phyloP scores from a whole-genome alignment of 169 alveolate genomes.

The Sarcocystis neurona region DNA sequence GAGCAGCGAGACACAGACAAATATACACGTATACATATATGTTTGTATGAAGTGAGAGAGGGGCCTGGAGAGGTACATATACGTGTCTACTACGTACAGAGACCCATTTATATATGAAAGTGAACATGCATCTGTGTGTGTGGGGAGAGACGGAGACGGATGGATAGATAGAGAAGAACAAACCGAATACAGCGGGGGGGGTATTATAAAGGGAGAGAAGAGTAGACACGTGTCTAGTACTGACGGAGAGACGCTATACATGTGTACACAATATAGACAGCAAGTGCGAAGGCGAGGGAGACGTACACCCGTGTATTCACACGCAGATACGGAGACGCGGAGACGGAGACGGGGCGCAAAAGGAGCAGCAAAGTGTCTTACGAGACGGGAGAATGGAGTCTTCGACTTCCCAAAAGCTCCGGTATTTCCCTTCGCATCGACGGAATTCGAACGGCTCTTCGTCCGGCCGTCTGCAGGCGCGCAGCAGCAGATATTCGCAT shows the following conservation, averaged over 20 bases:
- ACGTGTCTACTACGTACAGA: too few species aligned
- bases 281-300: not conserved
- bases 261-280: not conserved
- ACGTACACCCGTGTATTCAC: not conserved
- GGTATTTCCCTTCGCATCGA: slow-evolving; percentile 10
- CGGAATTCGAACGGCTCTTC: slow-evolving; percentile 20
- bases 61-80: too few species aligned
- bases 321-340: not conserved
- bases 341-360: not conserved
- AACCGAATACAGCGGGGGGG: too few species aligned
- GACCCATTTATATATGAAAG: too few species aligned
- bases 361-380: not conserved
- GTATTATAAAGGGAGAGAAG: too few species aligned
- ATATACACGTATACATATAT: too few species aligned
- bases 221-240: not conserved
- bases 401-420: slow-evolving; percentile 33
- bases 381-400: not conserved
- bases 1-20: too few species aligned
- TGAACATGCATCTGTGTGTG: too few species aligned
- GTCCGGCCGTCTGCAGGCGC: not conserved
- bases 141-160: too few species aligned
- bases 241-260: not conserved
- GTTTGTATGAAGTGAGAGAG: too few species aligned
- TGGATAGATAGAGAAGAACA: too few species aligned
- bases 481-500: too few species aligned